Base-by-base conservation (phyloP, 441 rosid genomes). In the Syzygium malaccense region DNA sequence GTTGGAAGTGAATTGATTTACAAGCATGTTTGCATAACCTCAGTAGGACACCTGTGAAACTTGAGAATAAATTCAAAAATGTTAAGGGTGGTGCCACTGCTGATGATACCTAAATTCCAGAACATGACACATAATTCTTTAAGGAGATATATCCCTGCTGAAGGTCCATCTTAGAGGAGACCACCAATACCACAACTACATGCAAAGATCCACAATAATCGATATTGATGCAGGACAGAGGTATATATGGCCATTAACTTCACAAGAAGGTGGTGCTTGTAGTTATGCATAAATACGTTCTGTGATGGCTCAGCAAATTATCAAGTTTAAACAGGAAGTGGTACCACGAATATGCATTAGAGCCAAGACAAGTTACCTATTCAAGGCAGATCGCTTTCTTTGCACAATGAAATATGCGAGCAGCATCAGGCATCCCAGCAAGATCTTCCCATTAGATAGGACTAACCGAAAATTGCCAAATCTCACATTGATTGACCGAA, bases 371-470 rank as follows among this genome's bases (percentile, higher is more conserved):
- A 83, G 92, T 88, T 92, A 97, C 98, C 95, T 89, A 89, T 86
- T 90, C 32, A 96, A 56, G 85, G 92, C 87, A 91, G 95, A 94
- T 89, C 88, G 90, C 89, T 95, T 96, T 92, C 95, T 93, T 88
- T 91, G 92, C 41, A 94, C 49, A 85, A 95, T 89, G 87, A 91
- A 93, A 89, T 79, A 94, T 14, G 92, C n/a, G 54, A 98, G 90
- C 91, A 95, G 75, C 87, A 93, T 86, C 89, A 95, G 90, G 87
- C 91, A 92, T 87, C 95, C 97, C 75, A 98, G 92, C 56, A 95
- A 91, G 89, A 96, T 62, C 90, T 92, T 96, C 90, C 96, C 92
- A 87, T 89, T 95, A n/a, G 97, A 92, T 87, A 95, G 87, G 89
- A 89, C 92, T 62, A 91, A 64, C 71, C 86, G 93, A 87, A 87